Percentiles rank a stretch among this genome's conserved stretches.
phyloP scores from a whole-genome alignment of 164 flowering plant genomes.

The Sedum album region DNA sequence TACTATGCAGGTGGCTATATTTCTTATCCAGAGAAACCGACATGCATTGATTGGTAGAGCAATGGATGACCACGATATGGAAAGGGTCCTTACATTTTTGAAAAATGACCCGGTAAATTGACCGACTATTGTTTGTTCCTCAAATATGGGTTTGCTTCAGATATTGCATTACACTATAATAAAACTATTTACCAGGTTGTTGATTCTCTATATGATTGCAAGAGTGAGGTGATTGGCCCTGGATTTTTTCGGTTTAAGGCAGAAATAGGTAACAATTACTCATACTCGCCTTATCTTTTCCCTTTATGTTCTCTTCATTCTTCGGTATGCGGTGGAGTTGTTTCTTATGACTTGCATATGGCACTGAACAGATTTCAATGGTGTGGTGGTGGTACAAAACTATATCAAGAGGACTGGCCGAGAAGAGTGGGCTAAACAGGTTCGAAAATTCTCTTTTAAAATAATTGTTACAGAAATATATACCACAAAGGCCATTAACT shows the following conservation, averaged over 20 bases:
- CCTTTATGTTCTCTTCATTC: background rate
- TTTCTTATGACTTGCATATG: background rate
- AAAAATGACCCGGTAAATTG: constrained; percentile 75
- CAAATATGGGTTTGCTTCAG: background rate
- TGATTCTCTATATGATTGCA: constrained; percentile 92
- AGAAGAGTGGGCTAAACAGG: constrained; percentile 87
- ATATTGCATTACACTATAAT: constrained; percentile 2
- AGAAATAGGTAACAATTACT: constrained; percentile 65
- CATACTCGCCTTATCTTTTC: background rate
- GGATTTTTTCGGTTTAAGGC: constrained; percentile 97
- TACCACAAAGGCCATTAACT: background rate
- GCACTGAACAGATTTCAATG: constrained; percentile 73
- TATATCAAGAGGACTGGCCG: constrained; percentile 74
- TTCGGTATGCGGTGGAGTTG: background rate
- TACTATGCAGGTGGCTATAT: constrained; percentile 80
- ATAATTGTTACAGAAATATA: background rate
- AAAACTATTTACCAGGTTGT: constrained; percentile 52
- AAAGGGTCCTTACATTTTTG: constrained; percentile 70
- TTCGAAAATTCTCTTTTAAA: constrained; percentile 9
- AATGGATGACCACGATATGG: constrained; percentile 92
- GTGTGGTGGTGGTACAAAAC: constrained; percentile 75
- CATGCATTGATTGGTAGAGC: constrained; percentile 98
- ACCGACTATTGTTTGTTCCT: background rate
- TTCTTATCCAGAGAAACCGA: constrained; percentile 91
- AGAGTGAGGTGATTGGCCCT: constrained; percentile 99